Conservation (phyloP, 345 rosid genomes). For the Clausena lansium region DNA sequence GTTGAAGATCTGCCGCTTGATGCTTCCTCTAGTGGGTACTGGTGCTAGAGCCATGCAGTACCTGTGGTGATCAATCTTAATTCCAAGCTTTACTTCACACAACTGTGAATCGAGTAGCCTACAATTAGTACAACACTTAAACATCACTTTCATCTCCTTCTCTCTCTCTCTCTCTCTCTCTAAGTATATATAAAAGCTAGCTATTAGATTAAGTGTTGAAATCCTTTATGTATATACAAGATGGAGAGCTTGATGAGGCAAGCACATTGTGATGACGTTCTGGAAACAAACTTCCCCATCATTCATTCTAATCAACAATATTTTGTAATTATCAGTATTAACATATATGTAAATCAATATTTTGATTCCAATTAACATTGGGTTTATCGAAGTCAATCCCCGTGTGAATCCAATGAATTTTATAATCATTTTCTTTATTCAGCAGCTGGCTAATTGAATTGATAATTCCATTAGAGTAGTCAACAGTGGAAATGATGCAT, state of each 20-base stretch:
- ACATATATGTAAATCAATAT: background rate
- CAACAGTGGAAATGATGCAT: background rate
- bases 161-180: background rate
- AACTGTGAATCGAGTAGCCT: background rate
- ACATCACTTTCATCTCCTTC: too few relatives aligned
- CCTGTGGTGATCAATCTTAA: background rate
- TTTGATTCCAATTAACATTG: background rate
- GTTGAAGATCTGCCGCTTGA: slow-evolving; percentile 12
- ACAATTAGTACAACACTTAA: too few relatives aligned
- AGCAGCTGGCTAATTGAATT: background rate
- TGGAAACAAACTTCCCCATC: background rate
- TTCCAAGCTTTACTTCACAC: background rate
- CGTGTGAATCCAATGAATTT: background rate
- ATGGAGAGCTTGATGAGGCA: background rate
- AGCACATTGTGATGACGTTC: background rate
- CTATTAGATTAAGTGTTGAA: background rate
- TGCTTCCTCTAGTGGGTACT: slow-evolving; percentile 3
- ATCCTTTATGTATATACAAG: background rate
- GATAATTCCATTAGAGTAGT: background rate
- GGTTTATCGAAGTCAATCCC: background rate
- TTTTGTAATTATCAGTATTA: too few relatives aligned
- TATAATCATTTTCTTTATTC: background rate
- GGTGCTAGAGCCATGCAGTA: background rate
- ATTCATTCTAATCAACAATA: background rate
- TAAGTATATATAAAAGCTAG: too few relatives aligned